phyloP scores from a whole-genome alignment of 345 rosid genomes.

The Fremontodendron californicum region DNA sequence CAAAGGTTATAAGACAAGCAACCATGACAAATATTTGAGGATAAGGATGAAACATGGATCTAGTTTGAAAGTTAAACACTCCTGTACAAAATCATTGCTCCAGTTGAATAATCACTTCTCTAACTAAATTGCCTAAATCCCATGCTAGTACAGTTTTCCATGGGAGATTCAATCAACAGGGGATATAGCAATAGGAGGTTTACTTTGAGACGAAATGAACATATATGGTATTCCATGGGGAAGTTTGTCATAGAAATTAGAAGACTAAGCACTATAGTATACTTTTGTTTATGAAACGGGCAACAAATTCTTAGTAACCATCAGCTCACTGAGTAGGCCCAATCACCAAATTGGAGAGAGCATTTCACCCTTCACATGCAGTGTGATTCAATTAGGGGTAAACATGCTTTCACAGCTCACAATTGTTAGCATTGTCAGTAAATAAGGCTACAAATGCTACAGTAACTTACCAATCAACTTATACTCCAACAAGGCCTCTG shows the following conservation, averaged over 20 bases:
- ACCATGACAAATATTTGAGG: background rate
- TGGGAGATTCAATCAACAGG: background rate
- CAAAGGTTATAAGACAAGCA: background rate
- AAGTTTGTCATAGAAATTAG: background rate
- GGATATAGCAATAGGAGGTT: background rate
- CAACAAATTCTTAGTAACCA: background rate
- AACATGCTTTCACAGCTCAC: background rate
- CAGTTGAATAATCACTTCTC: conserved; percentile 1
- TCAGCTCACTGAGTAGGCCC: background rate
- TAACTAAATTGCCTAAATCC: background rate
- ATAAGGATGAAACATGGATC: background rate
- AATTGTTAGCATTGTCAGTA: background rate
- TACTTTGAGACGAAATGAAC: background rate
- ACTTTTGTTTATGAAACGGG: background rate
- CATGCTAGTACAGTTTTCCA: background rate
- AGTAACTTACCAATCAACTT: conserved; percentile 67
- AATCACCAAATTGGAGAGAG: background rate
- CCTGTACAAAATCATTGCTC: background rate
- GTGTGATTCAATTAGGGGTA: background rate
- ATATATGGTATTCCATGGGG: background rate
- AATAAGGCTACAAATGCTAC: background rate
- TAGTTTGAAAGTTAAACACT: background rate
- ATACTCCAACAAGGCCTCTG: conserved; percentile 85
- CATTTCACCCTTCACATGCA: too few relatives aligned
- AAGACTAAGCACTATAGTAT: background rate